Conservation (phyloP, 2,329 filamentous ascomycete species). For the Aureobasidium sp. region DNA sequence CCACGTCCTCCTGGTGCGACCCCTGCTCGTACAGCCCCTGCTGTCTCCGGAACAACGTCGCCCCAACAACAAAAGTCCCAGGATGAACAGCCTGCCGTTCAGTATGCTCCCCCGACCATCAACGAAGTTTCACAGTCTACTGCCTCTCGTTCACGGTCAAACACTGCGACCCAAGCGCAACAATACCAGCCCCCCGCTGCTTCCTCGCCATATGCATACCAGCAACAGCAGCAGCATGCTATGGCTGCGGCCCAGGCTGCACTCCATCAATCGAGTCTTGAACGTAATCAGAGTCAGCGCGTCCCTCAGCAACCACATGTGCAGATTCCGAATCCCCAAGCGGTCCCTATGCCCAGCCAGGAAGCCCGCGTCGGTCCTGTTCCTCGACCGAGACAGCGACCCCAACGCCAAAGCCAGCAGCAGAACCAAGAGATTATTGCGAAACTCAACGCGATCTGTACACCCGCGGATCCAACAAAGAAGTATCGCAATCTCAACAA, state of each 20-base stretch:
- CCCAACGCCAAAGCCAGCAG: slow-evolving; percentile 59
- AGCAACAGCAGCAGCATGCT: slow-evolving; percentile 77
- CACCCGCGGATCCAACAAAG: slow-evolving; percentile 76
- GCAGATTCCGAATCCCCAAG: slow-evolving; percentile 38
- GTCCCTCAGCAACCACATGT: slow-evolving; percentile 30
- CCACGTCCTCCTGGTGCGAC: slow-evolving; percentile 67
- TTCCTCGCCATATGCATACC: slow-evolving; percentile 37
- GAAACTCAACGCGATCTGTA: slow-evolving; percentile 81
- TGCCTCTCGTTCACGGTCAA: slow-evolving; percentile 16
- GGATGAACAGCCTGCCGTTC: slow-evolving; percentile 33
- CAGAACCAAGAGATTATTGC: slow-evolving; percentile 68
- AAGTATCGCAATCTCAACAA: slow-evolving; percentile 84
- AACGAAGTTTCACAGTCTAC: slow-evolving; percentile 24
- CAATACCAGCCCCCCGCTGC: slow-evolving; percentile 40
- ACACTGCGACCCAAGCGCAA: slow-evolving; percentile 18
- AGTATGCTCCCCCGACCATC: slow-evolving; percentile 34
- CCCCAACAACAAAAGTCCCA: slow-evolving; percentile 32
- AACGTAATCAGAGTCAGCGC: slow-evolving; percentile 65
- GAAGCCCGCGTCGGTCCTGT: slow-evolving; percentile 45
- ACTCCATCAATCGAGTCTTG: slow-evolving; percentile 56
- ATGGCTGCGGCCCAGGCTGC: slow-evolving; percentile 71
- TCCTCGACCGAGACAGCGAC: slow-evolving; percentile 64
- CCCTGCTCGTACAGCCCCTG: slow-evolving; percentile 2
- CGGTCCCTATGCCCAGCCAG: slow-evolving; percentile 37
- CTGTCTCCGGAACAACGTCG: background rate